phyloP scores from a whole-genome alignment of 345 rosid genomes.

The Aquilaria yunnanensis region DNA sequence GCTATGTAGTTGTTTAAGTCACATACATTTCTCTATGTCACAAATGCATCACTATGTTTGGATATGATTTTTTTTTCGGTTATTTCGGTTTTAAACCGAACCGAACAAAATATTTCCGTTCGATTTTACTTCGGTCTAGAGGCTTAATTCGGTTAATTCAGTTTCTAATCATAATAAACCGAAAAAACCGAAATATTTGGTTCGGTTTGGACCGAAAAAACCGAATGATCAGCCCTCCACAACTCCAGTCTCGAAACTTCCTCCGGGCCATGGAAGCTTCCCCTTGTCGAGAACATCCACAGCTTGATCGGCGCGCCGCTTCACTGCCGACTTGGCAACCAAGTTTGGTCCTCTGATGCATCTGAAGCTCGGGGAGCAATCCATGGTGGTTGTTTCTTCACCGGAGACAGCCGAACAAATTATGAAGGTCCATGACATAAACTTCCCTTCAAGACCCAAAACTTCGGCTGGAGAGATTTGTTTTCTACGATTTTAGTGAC shows the following conservation, averaged over 20 bases:
- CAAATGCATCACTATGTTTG: no score
- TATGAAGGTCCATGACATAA: constrained; percentile 24
- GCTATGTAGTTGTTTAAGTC: no score
- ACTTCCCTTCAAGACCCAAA: constrained; percentile 19
- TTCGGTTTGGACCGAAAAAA: no score
- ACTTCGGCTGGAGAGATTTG: not conserved
- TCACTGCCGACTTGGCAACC: constrained; percentile 21
- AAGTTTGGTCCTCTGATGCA: constrained; percentile 28
- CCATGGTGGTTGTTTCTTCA: constrained; percentile 19
- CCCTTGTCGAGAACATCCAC: constrained; percentile 29
- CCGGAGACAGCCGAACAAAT: constrained; percentile 19
- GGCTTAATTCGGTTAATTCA: no score
- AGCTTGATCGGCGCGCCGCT: constrained; percentile 17
- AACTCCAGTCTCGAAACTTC: constrained; percentile 1
- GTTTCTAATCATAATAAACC: no score
- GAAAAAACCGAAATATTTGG: no score
- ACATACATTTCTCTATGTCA: no score
- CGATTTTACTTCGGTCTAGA: no score
- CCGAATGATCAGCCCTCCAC: not conserved
- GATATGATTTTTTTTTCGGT: no score
- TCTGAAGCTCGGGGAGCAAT: constrained; percentile 20
- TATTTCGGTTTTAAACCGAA: no score
- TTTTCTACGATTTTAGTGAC: constrained; percentile 5
- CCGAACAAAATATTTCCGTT: no score
- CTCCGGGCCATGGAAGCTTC: constrained; percentile 30